Evolutionary conservation across 169 alveolate species (phyloP), one percentile per base, ranked within the genome.

Genomic region (Cryptosporidium tyzzeri): DNA sequence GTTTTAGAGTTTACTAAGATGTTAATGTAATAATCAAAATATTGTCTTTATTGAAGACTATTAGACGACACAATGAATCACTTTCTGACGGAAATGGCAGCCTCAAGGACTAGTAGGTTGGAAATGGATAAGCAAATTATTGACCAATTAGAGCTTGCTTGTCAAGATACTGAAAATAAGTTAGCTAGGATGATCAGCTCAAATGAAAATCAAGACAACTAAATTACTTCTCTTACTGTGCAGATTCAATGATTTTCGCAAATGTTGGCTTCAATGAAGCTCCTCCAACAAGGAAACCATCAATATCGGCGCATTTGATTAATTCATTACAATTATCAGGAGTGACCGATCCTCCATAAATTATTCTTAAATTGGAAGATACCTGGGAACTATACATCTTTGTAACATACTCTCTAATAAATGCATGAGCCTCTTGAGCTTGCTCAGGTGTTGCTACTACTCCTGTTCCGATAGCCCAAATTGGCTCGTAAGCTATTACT

Each of bases 391-490:
- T 35, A 12, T 39, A 71, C 48, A 33, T 53, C 45, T 29, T 31
- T 0, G 65, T 8, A 45, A 85, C n/a, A 65, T 21, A 59, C 70
- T 84, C 84, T 26, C 92, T 35, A 53, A 84, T 87, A 29, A 69
- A 53, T 48, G 50, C 37, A 74, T 98, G 99, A 39, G 97, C 97
- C 58, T 97, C 99, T 94, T 97, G 98, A 21, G 99, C 99, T 93
- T 97, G 97, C 53, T 94, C 98, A 12, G 99, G 98, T 33, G 98
- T 92, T 16, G 99, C 99, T 29, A 97, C 98, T 84, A 94, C 96
- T 84, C 99, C 99, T 39, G 99, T 99, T 51, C 99, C 99, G 70
- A 98, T 98, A 70, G 99, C 99, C 99, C 99, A 98, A 23, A 98
- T 98, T 21, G 99, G 99, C 91, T 99, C 99, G 95, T 99, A 97